Percentiles rank a stretch among this genome's conserved stretches.
These are phyloP conservation scores for Ascobolus immersus DNA, from an alignment of 495 filamentous ascomycete genomes.

Conservation along the genomic window DNA sequence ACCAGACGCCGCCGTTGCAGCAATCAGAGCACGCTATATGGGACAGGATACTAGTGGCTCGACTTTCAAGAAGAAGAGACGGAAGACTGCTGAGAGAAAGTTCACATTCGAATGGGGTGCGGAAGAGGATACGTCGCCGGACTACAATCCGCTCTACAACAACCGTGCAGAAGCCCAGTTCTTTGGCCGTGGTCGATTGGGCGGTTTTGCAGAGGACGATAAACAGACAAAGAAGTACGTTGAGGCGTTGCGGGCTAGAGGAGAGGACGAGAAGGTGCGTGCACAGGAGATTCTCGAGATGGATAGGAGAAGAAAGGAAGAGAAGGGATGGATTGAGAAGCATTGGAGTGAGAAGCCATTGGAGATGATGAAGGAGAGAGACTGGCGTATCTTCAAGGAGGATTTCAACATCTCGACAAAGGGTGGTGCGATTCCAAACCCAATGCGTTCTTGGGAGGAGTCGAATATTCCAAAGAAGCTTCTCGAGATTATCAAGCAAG, in stretches of 20 bases:
- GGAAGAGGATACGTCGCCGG: conserved; percentile 79
- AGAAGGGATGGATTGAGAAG: conserved; percentile 46
- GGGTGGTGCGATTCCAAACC: conserved; percentile 69
- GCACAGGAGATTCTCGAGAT: conserved; percentile 69
- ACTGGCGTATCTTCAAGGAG: conserved; percentile 99
- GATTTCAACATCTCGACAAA: conserved; percentile 95
- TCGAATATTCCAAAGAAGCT: conserved; percentile 55
- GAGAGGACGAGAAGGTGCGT: conserved; percentile 56
- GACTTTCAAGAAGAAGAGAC: conserved; percentile 87
- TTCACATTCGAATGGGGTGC: conserved; percentile 99
- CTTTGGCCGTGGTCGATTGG: conserved; percentile 56
- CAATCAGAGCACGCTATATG: conserved; percentile 74
- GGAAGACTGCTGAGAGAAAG: conserved; percentile 79
- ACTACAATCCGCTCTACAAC: conserved; percentile 75
- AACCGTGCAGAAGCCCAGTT: conserved; percentile 46
- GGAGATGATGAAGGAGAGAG: conserved; percentile 87
- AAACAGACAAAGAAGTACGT: conserved; percentile 47
- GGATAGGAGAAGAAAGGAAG: conserved; percentile 53
- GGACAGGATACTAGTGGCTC: conserved; percentile 73
- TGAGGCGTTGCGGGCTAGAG: conserved; percentile 48
- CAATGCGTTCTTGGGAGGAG: conserved; percentile 89
- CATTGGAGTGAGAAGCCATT: conserved; percentile 96
- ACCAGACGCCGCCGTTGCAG: conserved; percentile 41
- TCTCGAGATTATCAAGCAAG: conserved; percentile 56
- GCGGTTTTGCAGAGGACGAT: conserved; percentile 60